Evolutionary conservation across 2,329 filamentous ascomycete species (phyloP), one percentile per base, ranked within the genome.

Genomic region (Albophoma yamanashiensis): DNA sequence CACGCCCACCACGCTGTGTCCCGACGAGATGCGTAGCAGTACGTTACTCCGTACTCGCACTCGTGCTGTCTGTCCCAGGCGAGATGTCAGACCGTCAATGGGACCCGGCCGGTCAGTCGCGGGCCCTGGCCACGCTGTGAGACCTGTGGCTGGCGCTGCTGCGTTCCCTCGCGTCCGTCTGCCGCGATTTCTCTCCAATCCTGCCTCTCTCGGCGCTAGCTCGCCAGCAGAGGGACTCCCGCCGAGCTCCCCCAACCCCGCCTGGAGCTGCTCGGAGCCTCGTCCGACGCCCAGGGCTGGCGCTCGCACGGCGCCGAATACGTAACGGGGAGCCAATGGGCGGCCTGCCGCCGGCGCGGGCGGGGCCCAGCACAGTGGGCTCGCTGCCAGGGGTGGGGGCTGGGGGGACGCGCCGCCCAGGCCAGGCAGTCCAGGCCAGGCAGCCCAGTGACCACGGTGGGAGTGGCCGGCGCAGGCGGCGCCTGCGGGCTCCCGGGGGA

Each of bases 311-410:
- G 31, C 58, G 47, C 53, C 31, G 34, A 56, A 55, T 59, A 59
- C 58, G 58, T 59, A 59, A 59, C 58, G 27, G 40, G n/a, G 42
- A 34, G 58, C 58, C 58, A 59, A 59, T 56, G 58, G 50, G 14
- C 14, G 27, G 27, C 47, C 25, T 15, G 17, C 25, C 47, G 47
- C 14, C 3, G 27, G 5, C 27, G 27, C 27, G 27, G 5, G 27
- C 27, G 27, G 47, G 45, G 22, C 47, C 27, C 47, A 52, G 47
- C 47, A 0, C 27, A 12, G 27, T 53, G 50, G 50, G 50, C 8
- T 53, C 12, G 50, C 50, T 5, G 31, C n/a, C 50, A 53, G 27
- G 47, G 45, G 40, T 25, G 47, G 47, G 47, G 47, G 50, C 31
- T 53, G 50, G 50, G n/a, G n/a, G n/a, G n/a, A n/a, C n/a, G n/a